These are phyloP conservation scores for Vishniacozyma victoriae DNA, from an alignment of 768 basidiomycete species.

Conservation along the genomic window DNA sequence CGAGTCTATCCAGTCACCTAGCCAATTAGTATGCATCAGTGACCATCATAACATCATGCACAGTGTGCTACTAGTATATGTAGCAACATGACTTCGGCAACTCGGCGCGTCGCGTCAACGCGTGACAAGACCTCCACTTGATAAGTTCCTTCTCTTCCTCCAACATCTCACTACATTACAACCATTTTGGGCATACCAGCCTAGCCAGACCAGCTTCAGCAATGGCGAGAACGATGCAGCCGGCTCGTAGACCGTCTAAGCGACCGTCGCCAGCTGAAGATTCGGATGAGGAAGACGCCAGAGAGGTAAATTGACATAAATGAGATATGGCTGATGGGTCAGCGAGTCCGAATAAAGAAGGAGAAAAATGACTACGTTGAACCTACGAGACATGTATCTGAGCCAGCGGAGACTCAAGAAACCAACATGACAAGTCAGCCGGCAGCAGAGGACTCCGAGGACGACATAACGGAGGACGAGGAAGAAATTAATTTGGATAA, in stretches of 20 bases:
- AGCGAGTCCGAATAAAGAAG: slow-evolving; percentile 8
- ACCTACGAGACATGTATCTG: background rate
- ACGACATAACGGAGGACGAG: slow-evolving; percentile 51
- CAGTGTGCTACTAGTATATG: too few species aligned
- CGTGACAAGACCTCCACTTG: too few species aligned
- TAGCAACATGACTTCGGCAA: too few species aligned
- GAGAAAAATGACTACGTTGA: background rate
- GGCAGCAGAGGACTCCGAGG: background rate
- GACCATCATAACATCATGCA: too few species aligned
- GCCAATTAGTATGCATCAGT: slow-evolving; percentile 26
- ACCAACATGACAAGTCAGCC: background rate
- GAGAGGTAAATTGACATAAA: background rate
- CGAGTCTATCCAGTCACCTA: slow-evolving; percentile 16
- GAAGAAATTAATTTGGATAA: slow-evolving; percentile 57
- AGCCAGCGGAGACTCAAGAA: background rate
- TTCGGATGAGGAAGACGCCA: slow-evolving; percentile 6
- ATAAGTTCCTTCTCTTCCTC: too few species aligned
- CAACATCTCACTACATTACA: too few species aligned
- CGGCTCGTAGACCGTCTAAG: slow-evolving; percentile 4
- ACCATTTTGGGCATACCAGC: slow-evolving; percentile 1
- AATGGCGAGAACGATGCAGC: too few species aligned
- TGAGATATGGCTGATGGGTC: slow-evolving; percentile 6
- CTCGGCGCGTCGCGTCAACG: too few species aligned
- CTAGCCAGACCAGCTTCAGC: too few species aligned
- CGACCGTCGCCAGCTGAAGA: slow-evolving; percentile 5